phyloP scores from a whole-genome alignment of 257 asterid species.

The Eustoma russellianum region DNA sequence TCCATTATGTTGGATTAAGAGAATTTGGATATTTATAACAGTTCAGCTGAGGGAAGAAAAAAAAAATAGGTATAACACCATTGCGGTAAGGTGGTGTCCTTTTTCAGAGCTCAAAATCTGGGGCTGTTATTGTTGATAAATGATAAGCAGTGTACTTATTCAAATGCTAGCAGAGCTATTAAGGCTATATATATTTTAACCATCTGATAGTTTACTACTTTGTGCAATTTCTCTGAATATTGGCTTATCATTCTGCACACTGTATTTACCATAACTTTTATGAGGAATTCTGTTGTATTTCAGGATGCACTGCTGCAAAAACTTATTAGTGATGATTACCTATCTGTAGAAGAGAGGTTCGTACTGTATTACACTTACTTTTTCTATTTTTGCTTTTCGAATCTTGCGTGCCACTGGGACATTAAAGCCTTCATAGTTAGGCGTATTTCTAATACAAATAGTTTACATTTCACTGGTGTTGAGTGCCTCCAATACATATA shows the following conservation, averaged over 20 bases:
- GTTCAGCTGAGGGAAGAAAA: not conserved
- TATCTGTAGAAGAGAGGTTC: slow-evolving; percentile 85
- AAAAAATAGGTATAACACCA: too few relatives aligned
- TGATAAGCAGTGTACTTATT: too few relatives aligned
- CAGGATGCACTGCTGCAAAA: slow-evolving; percentile 95
- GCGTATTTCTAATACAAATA: too few relatives aligned
- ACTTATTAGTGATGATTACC: slow-evolving; percentile 51
- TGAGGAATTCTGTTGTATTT: slow-evolving; percentile 5
- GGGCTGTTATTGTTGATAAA: too few relatives aligned
- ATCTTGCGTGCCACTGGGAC: not conserved
- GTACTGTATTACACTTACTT: slow-evolving; percentile 11
- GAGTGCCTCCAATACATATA: too few relatives aligned
- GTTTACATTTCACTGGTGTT: too few relatives aligned
- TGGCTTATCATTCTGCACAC: too few relatives aligned
- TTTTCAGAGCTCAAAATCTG: too few relatives aligned
- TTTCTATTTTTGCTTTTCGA: not conserved
- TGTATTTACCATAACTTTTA: not conserved
- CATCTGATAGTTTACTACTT: not conserved
- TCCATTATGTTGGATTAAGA: not conserved
- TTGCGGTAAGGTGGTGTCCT: not conserved
- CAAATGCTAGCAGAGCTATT: too few relatives aligned
- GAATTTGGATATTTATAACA: not conserved
- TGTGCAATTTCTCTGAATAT: too few relatives aligned
- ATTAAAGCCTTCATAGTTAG: too few relatives aligned
- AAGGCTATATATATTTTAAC: not conserved